These are phyloP conservation scores for Plectranthus barbatus DNA, from an alignment of 257 asterid species.

Conservation along the genomic window DNA sequence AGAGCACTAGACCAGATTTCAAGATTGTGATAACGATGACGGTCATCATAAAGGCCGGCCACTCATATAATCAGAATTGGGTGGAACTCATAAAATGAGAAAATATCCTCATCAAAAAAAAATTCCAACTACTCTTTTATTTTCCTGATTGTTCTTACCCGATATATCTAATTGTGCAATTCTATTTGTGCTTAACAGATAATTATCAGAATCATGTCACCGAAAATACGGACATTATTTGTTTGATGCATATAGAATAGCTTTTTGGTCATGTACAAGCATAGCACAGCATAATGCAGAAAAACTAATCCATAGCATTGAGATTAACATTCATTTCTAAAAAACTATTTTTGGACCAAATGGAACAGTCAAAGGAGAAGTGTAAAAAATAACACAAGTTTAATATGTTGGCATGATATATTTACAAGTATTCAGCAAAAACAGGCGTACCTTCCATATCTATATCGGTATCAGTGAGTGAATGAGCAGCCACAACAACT, in stretches of 20 bases:
- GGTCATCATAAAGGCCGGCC: too few species aligned
- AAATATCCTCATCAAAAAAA: background rate
- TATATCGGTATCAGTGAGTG: conserved; percentile 77
- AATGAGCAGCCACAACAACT: conserved; percentile 27
- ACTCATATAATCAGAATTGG: too few species aligned
- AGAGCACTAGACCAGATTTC: background rate
- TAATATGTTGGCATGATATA: conserved; percentile 3
- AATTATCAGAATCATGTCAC: background rate
- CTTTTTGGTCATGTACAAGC: background rate
- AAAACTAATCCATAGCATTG: background rate
- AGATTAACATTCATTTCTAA: too few species aligned
- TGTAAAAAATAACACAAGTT: background rate
- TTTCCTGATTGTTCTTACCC: background rate
- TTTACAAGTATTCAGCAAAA: conserved; percentile 1
- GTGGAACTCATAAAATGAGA: too few species aligned
- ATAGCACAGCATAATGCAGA: background rate
- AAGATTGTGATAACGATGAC: background rate
- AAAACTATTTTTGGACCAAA: background rate
- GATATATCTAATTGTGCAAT: background rate
- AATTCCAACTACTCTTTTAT: background rate
- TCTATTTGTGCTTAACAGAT: background rate
- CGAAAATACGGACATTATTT: background rate
- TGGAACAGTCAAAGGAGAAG: conserved; percentile 7
- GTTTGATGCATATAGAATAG: background rate
- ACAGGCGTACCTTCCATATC: conserved; percentile 83